A percentile compares a stretch with the other conserved stretches of the same genome.
Conservation (phyloP, 495 filamentous ascomycete species). For the Talaromyces thailandensis region DNA sequence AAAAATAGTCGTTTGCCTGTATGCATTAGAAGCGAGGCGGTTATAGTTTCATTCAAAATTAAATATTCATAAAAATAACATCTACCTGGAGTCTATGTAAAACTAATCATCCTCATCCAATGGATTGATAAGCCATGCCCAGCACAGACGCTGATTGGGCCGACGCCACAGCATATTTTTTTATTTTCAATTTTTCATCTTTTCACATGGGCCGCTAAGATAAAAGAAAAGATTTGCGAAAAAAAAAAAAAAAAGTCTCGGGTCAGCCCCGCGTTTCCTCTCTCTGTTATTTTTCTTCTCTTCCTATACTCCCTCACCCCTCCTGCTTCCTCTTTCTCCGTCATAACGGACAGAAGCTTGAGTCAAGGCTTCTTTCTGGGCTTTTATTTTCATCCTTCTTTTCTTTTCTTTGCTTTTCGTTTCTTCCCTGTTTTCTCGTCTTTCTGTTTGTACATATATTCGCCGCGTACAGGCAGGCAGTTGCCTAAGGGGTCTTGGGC, state of each 20-base stretch:
- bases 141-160: neutral
- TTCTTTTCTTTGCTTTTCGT: neutral
- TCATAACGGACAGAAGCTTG: neutral
- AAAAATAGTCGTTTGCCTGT: neutral
- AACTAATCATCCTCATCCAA: neutral
- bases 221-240: conserved; percentile 1
- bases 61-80: no score
- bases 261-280: conserved; percentile 2
- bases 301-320: neutral
- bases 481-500: neutral
- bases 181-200: no score
- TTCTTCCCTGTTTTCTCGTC: neutral
- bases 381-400: neutral
- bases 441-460: conserved; percentile 4
- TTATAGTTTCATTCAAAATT: no score
- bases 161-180: neutral
- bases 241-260: conserved; percentile 4
- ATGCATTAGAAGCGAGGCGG: neutral
- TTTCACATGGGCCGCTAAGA: conserved; percentile 1
- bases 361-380: neutral
- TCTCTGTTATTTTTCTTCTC: conserved; percentile 19
- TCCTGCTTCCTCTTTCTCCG: neutral
- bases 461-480: conserved; percentile 1
- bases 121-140: neutral
- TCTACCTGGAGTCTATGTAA: neutral